Conservation (phyloP, 2,329 filamentous ascomycete species). For the Sarocladiaceae sp. region DNA sequence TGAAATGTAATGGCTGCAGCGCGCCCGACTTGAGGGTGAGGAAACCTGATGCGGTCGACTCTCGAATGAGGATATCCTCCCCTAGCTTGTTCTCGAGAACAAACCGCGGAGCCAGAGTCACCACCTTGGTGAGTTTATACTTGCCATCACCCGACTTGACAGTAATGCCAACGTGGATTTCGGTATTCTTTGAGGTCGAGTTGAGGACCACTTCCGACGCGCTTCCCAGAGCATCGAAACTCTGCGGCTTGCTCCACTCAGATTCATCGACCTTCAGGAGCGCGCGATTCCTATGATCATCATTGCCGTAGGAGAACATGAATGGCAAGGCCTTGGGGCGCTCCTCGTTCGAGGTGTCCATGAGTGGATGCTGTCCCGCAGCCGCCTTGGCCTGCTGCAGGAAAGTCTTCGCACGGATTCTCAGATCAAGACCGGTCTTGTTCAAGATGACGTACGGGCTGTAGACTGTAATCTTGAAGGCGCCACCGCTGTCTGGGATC, state of each 20-base stretch:
- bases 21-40: constrained; percentile 72
- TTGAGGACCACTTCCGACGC: constrained; percentile 81
- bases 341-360: constrained; percentile 41
- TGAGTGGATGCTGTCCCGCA: constrained; percentile 67
- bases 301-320: constrained; percentile 89
- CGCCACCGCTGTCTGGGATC: constrained; percentile 85
- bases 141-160: constrained; percentile 91
- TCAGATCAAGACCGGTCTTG: constrained; percentile 85
- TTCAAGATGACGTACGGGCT: constrained; percentile 94
- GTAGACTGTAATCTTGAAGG: constrained; percentile 92
- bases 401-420: constrained; percentile 82
- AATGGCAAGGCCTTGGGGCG: constrained; percentile 76
- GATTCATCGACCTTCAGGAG: constrained; percentile 84
- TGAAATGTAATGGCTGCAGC: constrained; percentile 79
- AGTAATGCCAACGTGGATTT: constrained; percentile 87
- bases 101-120: constrained; percentile 87
- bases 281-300: constrained; percentile 87
- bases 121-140: constrained; percentile 94
- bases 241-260: constrained; percentile 94
- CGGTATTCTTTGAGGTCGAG: constrained; percentile 61
- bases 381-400: constrained; percentile 75
- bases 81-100: constrained; percentile 88
- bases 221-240: constrained; percentile 95
- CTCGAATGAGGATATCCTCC: constrained; percentile 83
- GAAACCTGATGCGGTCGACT: constrained; percentile 84